Base-by-base conservation (phyloP, 2,329 filamentous ascomycete genomes). In the Cordyceps militaris region DNA sequence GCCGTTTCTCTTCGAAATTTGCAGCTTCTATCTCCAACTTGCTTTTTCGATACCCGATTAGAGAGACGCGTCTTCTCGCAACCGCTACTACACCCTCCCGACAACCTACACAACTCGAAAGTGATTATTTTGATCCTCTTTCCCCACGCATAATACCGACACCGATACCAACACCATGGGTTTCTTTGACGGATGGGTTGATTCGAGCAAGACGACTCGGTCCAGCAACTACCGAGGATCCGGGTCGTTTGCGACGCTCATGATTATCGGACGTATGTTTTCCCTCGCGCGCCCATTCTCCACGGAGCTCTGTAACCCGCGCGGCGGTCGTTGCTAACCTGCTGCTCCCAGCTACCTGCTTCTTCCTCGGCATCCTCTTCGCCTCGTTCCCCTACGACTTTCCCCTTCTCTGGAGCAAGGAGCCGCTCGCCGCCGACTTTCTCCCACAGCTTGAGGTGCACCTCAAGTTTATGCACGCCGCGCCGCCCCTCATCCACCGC, bases 361-460 rank as follows among this genome's bases (percentile, higher is more conserved):
- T 99, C 83, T 96, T 97, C 83, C 88, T 99, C 63, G 94, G 94
- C 66, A 91, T 97, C 73, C 87, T 99, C 74, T 99, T 97, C 82
- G 91, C 91, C 66, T 86, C 87, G 62, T 95, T 97, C 74, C 92
- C 94, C 61, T 99, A 97, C 79, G 94, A 95, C 79, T 94, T 91
- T 76, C 88, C 90, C 60, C 86, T 94, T 62, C 87, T 95, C 56
- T 95, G 90, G 82, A 87, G 86, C 53, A 83, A 84, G 30, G 84
- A 82, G 43, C 79, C 78, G 57, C 79, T 88, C 55, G 79, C 82
- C 60, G 77, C 80, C 40, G 70, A 80, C 44, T 95, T 93, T 81
- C 92, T 89, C 70, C 82, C 87, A 71, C 86, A 92, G 69, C 85
- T 97, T 61, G 93, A 97, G 77, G 82, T 83, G 49, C 94, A 99